Evolutionary conservation across 441 rosid genomes (phyloP).

Genomic region (Pelargonium myrrhifolium): DNA sequence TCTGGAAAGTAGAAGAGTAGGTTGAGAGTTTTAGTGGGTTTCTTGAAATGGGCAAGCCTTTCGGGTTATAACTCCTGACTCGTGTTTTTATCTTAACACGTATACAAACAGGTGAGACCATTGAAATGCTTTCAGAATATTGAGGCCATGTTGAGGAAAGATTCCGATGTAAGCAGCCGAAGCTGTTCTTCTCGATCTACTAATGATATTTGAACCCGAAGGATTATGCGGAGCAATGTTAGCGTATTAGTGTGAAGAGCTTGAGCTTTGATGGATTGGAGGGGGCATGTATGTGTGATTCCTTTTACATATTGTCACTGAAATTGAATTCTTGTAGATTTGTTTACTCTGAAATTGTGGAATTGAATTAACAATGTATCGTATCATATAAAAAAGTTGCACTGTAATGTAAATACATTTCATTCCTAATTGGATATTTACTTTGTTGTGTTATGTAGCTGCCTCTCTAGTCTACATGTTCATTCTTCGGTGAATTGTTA

Average conservation of each 20-base stretch:
- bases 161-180: conserved; percentile 39
- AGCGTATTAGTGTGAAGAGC: not conserved
- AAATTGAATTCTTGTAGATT: not conserved
- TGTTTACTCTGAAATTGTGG: not conserved
- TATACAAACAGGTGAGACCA: conserved; percentile 35
- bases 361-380: not conserved
- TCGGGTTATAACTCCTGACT: not conserved
- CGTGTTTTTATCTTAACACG: conserved; percentile 16
- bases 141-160: conserved; percentile 32
- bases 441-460: too few relatives aligned
- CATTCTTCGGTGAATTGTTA: too few relatives aligned
- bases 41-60: not conserved
- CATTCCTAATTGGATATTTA: not conserved
- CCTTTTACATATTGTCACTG: not conserved
- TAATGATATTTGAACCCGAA: conserved; percentile 11
- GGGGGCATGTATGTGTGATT: not conserved
- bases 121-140: conserved; percentile 41
- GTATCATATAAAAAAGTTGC: too few relatives aligned
- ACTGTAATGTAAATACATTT: not conserved
- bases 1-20: not conserved
- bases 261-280: not conserved
- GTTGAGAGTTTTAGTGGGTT: not conserved
- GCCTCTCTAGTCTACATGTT: too few relatives aligned
- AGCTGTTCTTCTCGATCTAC: conserved; percentile 41
- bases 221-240: not conserved